These are phyloP conservation scores for Myxozyma sirexii DNA, from an alignment of 805 yeast genomes.

Conservation along the genomic window DNA sequence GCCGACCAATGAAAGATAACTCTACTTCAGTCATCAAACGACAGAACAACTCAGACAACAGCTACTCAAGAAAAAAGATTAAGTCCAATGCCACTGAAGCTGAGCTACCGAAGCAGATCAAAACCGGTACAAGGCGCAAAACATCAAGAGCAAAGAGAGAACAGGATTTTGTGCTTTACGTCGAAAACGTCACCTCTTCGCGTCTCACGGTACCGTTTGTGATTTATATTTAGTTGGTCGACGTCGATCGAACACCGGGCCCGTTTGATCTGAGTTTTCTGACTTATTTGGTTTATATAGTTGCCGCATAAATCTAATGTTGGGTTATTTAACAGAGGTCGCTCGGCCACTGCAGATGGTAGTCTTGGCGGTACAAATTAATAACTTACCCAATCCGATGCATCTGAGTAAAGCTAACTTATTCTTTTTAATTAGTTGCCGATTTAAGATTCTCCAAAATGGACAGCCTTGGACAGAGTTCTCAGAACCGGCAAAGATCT, in stretches of 20 bases:
- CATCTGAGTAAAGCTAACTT: neutral
- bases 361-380: conserved; percentile 1
- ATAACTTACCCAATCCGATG: neutral
- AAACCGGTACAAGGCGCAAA: neutral
- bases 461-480: neutral
- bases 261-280: neutral
- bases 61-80: neutral
- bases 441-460: conserved; percentile 8
- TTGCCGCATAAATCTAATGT: neutral
- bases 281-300: neutral
- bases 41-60: neutral
- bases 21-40: neutral
- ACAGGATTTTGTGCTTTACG: neutral
- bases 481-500: neutral
- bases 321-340: conserved; percentile 3
- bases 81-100: neutral
- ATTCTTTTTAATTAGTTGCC: neutral
- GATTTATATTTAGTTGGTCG: too few relatives aligned
- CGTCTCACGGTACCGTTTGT: neutral
- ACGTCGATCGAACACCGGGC: too few relatives aligned
- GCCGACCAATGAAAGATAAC: conserved; percentile 4
- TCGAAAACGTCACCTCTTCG: neutral
- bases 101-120: too few relatives aligned
- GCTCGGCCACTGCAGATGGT: neutral
- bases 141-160: neutral